Base-by-base conservation (phyloP, 208 protist species). In the Wallacemonas sp. region DNA sequence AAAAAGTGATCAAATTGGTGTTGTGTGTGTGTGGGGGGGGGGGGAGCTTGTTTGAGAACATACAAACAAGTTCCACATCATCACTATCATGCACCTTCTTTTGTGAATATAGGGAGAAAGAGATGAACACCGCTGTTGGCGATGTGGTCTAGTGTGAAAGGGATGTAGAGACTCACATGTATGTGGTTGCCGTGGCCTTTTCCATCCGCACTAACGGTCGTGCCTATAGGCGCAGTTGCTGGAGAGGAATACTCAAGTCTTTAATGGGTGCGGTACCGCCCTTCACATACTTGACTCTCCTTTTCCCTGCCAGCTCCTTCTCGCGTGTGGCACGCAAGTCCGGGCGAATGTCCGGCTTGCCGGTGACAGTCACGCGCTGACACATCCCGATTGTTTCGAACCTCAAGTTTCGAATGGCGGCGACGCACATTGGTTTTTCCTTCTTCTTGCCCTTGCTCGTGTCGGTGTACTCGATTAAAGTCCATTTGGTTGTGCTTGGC, bases 401-500 rank as follows among this genome's bases (percentile, higher is more conserved):
- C 30, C 80, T 76, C 1, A 73, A 56, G 60, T 92, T 93, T 51
- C 75, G 79, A n/a, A 93, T 63, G 17, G 86, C 86, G 11, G 74
- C 68, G 8, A 93, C 64, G 64, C 86, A 93, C 26, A 66, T 62
- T 19, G 77, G 68, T 6, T 11, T 33, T 15, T 66, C 59, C 11
- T 54, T 54, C 46, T 75, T 76, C 22, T 51, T 41, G 2, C 70
- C 71, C 11, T 44, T 56, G 41, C 80, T 66, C 3, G 61, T 62
- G 17, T 86, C 70, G n/a, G 62, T 62, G 68, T 93, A 93, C 69
- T 93, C 86, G 27, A 93, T 79, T 38, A 93, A 86, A 14, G 83
- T 90, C 86, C 86, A 93, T 68, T 93, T 93, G 14, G 77, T 80
- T 0, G 78, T 87, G 71, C 77, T 79, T 8, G 86, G 82, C 26